Conservation (phyloP, 306 rosid genomes). For the Glycyrrhiza uralensis region DNA sequence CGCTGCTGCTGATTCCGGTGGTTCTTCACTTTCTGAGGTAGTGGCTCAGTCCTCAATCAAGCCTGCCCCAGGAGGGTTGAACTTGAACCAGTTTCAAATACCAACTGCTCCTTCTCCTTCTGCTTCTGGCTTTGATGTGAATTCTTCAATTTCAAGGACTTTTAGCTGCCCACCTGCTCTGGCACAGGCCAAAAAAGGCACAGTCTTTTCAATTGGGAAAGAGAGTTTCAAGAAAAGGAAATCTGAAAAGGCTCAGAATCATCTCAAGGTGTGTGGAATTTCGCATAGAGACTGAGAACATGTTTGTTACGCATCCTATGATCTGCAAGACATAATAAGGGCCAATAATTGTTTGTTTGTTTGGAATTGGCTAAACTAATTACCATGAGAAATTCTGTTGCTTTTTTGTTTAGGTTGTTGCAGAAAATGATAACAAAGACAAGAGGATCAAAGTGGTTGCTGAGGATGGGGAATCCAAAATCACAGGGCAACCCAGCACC, state of each 20-base stretch:
- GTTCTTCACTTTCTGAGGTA: slow-evolving; percentile 29
- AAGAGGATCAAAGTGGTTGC: slow-evolving; percentile 55
- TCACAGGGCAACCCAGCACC: slow-evolving; percentile 43
- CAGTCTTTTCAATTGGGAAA: slow-evolving; percentile 29
- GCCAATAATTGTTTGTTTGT: neutral
- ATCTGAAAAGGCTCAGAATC: slow-evolving; percentile 42
- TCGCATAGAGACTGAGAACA: too few species aligned
- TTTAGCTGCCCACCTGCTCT: slow-evolving; percentile 53
- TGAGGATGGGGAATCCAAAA: slow-evolving; percentile 76
- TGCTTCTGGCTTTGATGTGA: slow-evolving; percentile 27
- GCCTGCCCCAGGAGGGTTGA: too few species aligned
- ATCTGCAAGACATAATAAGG: neutral
- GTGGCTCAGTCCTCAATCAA: neutral
- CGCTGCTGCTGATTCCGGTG: slow-evolving; percentile 3
- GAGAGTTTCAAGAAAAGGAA: slow-evolving; percentile 70
- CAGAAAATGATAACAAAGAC: slow-evolving; percentile 47
- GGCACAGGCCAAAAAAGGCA: slow-evolving; percentile 24
- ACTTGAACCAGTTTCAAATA: neutral
- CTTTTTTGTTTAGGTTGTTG: slow-evolving; percentile 40
- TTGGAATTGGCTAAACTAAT: neutral
- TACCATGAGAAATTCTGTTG: neutral
- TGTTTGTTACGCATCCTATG: neutral
- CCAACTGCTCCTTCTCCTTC: neutral
- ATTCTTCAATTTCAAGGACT: slow-evolving; percentile 48
- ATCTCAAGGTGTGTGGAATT: slow-evolving; percentile 39